These are phyloP conservation scores for Scutellaria baicalensis DNA, from an alignment of 257 asterid species.

Conservation along the genomic window DNA sequence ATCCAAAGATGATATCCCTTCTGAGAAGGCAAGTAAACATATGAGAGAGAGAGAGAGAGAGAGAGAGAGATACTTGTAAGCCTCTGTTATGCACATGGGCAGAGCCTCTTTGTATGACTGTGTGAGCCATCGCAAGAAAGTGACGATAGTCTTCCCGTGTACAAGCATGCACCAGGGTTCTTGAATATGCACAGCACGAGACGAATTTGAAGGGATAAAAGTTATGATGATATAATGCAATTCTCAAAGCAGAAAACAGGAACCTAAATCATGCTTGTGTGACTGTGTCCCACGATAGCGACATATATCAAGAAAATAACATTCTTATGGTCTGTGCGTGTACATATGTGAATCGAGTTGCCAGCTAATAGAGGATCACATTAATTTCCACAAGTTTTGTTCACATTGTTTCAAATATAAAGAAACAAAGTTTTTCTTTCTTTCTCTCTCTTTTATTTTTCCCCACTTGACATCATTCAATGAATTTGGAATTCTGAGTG, in stretches of 20 bases:
- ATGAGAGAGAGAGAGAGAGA: background rate
- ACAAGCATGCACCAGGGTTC: constrained; percentile 83
- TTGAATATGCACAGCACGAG: constrained; percentile 21
- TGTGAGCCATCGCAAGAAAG: constrained; percentile 85
- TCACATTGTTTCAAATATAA: background rate
- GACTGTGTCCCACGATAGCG: background rate
- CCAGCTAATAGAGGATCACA: background rate
- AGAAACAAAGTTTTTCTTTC: too few species aligned
- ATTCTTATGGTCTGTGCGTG: background rate
- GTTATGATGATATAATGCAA: background rate
- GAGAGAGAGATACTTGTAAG: background rate
- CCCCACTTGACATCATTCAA: too few species aligned
- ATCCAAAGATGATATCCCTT: background rate
- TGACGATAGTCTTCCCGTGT: constrained; percentile 39
- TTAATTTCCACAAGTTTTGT: background rate
- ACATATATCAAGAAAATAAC: background rate
- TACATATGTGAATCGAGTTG: background rate
- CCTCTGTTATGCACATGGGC: constrained; percentile 57
- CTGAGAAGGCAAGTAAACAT: background rate
- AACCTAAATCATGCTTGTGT: background rate
- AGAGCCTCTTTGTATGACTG: constrained; percentile 70
- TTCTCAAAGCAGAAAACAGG: background rate
- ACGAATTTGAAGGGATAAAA: background rate
- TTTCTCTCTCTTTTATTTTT: too few species aligned
- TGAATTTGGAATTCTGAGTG: too few species aligned